A percentile compares a stretch with the other conserved stretches of the same genome.
Conservation (phyloP, 768 basidiomycete genomes). For the Termitomyces sp. region DNA sequence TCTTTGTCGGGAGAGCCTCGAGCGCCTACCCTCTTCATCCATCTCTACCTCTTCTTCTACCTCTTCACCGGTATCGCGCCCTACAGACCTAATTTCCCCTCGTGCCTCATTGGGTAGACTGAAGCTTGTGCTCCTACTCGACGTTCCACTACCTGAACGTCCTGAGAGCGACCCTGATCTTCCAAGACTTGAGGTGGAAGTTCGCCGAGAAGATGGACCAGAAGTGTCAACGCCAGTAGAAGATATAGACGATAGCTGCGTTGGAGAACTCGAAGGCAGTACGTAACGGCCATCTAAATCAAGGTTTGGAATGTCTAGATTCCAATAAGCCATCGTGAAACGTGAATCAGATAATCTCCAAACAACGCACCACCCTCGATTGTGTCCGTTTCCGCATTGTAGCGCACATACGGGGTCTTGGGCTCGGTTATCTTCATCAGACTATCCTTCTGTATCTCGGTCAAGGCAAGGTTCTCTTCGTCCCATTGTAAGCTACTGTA, state of each 20-base stretch:
- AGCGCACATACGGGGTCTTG: conserved; percentile 94
- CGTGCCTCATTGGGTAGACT: conserved; percentile 69
- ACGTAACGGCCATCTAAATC: conserved; percentile 46
- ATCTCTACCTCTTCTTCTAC: conserved; percentile 71
- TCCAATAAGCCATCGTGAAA: not conserved
- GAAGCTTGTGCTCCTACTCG: conserved; percentile 82
- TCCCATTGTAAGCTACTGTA: conserved; percentile 84
- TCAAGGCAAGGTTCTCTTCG: conserved; percentile 87
- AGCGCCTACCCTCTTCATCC: conserved; percentile 75
- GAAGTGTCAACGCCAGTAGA: conserved; percentile 59
- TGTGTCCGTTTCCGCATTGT: conserved; percentile 81
- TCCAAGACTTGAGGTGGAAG: conserved; percentile 65
- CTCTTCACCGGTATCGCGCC: conserved; percentile 60
- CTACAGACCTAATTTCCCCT: conserved; percentile 50
- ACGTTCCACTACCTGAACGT: conserved; percentile 54
- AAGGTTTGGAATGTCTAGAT: conserved; percentile 77
- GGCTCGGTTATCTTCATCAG: conserved; percentile 99
- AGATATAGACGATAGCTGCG: conserved; percentile 33
- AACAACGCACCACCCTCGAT: conserved; percentile 68
- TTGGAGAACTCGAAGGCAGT: conserved; percentile 32
- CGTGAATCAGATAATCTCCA: conserved; percentile 2
- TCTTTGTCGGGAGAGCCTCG: not conserved
- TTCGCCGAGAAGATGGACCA: conserved; percentile 66
- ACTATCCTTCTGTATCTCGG: conserved; percentile 92
- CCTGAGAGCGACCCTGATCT: conserved; percentile 47